phyloP scores from a whole-genome alignment of 2,329 filamentous ascomycete genomes.

The Tothia fuscella region DNA sequence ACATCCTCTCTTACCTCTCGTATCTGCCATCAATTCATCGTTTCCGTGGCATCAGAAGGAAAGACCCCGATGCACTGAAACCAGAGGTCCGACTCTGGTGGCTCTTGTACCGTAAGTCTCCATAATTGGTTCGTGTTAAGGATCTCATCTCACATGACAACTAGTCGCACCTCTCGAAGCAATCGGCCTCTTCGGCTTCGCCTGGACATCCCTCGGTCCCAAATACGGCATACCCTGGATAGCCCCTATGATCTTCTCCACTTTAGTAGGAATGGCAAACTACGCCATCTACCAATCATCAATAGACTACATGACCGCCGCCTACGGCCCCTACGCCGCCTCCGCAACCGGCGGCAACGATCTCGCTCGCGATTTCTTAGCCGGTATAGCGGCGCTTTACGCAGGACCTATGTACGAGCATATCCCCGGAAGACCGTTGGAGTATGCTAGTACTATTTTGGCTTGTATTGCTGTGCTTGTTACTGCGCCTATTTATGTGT shows the following conservation, averaged over 20 bases:
- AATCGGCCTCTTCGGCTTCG: slow-evolving; percentile 60
- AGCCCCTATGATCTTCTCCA: slow-evolving; percentile 51
- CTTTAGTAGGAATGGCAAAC: slow-evolving; percentile 62
- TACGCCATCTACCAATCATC: slow-evolving; percentile 65
- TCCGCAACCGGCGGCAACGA: slow-evolving; percentile 70
- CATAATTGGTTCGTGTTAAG: slow-evolving; percentile 32
- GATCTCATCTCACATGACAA: slow-evolving; percentile 23
- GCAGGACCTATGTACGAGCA: slow-evolving; percentile 37
- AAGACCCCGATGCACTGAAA: slow-evolving; percentile 5
- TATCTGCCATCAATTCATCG: slow-evolving; percentile 43
- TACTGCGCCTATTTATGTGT: slow-evolving; percentile 41
- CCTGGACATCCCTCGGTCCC: slow-evolving; percentile 55
- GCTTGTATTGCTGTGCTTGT: slow-evolving; percentile 39
- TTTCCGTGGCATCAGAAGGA: slow-evolving; percentile 23
- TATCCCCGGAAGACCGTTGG: slow-evolving; percentile 21
- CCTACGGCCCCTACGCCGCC: slow-evolving; percentile 62
- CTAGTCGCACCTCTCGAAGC: slow-evolving; percentile 24
- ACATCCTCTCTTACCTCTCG: slow-evolving; percentile 49
- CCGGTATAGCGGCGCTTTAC: slow-evolving; percentile 58
- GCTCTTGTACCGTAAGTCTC: slow-evolving; percentile 42
- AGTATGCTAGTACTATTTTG: slow-evolving; percentile 43
- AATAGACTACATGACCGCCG: slow-evolving; percentile 66
- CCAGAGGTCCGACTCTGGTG: slow-evolving; percentile 43
- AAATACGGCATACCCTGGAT: slow-evolving; percentile 50
- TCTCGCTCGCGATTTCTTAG: slow-evolving; percentile 63